Base-by-base conservation (phyloP, 257 asterid genomes). In the Jaltomata sinuosa region DNA sequence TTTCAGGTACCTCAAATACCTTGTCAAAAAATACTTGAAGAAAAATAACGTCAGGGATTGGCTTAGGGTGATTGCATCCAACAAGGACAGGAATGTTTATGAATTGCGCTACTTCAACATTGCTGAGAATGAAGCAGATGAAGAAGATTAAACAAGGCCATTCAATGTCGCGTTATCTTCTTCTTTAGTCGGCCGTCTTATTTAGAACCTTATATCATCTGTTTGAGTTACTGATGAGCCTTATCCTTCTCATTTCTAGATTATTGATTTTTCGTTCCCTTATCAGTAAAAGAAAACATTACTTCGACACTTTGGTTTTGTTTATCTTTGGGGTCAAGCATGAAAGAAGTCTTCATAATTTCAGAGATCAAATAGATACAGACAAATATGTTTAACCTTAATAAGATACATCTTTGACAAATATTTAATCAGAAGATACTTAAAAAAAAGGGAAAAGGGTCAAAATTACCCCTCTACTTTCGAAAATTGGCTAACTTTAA, bases 21-120 rank as follows among this genome's bases (percentile, higher is more conserved):
- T 94, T 85, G 92, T 96, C 1, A 93, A 93, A 92, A 93, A 93
- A 76, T 93, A 92, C 90, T 88, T 93, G 95, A 93, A 94, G 94
- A 92, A 94, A 87, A 88, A 94, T 86, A 92, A 91, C 10, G 97
- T 94, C 18, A 89, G 97, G 83, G 96, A 94, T 87, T 94, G 97
- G 97, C 97, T 94, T 79, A 91, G 97, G 52, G 97, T 94, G 87
- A 94, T 94, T 71, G 87, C 97, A n/a, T 88, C 97, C 79, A 93
- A 92, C 97, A 93, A 93, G 80, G 97, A 93, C 10, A 81, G 95
- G 76, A 93, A 91, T 74, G 92, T 92, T 74, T 93, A 93, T 55
- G 96, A 93, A 84, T 86, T 93, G 62, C 91, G 96, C 45, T 93
- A 93, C 93, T 93, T 93, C 88, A 93, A 93, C 94, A 93, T 93